Base-by-base conservation (phyloP, 768 basidiomycete species). In the Amanita pallidorosea region DNA sequence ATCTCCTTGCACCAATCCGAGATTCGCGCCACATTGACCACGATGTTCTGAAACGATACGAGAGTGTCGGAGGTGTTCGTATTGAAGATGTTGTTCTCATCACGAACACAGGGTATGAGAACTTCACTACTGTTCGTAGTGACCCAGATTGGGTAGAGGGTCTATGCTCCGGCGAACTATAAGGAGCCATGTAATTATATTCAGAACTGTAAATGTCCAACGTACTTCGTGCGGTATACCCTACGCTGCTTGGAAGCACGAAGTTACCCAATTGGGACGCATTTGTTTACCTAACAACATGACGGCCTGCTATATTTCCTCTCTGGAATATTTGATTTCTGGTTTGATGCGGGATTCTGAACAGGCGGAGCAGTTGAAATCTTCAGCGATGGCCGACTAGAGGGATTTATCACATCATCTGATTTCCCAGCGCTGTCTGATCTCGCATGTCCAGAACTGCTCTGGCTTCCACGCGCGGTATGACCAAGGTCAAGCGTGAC, bases 41-140 rank as follows among this genome's bases (percentile, higher is more conserved):
- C 36, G 81, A 75, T 12, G 74, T 85, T 20, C 67, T 94, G 53
- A 72, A 74, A 62, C 66, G 69, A 45, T 97, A 92, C 59, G 82
- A 88, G 59, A 66, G 69, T 31, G 88, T 97, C 20, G 95, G 95
- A 12, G 95, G 94, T 0, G 86, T 98, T 2, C 70, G 94, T 46
- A 94, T 98, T 55, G 95, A 98, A 64, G 95, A 98, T 63, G 91
- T 87, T 25, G 76, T 97, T 3, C 65, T 88, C 6, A 81, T 99
- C 54, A 90, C 81, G 0, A 65, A 72, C 52, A 71, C 74, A 11
- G 88, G 88, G 6, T 79, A 75, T 57, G 83, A 91, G 69, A 95
- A 93, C 66, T 60, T 96, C 55, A 96, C 95, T 0, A 85, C 82
- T 6, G 87, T 90, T 8, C 77, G 71, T 50, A 91, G 91, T 62